A percentile compares a stretch with the other conserved stretches of the same genome.
Evolutionary conservation across 2,329 filamentous ascomycete genomes (phyloP).

Genomic region (Dissoconium aciculare): DNA sequence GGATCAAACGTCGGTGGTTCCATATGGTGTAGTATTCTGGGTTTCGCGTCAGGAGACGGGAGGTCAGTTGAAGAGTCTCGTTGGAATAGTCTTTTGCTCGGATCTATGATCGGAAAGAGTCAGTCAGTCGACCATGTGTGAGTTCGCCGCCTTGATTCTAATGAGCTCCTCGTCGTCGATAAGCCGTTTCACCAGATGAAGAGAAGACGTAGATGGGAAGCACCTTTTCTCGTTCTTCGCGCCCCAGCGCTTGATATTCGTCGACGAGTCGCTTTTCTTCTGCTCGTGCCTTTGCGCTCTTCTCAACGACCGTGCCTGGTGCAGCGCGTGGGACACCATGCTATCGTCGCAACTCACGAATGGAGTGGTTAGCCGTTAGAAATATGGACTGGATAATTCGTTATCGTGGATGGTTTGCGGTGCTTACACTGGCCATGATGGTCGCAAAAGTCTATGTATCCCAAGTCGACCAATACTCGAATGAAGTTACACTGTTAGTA

Average conservation of each 20-base stretch:
- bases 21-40: slow-evolving; percentile 85
- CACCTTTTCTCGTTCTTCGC: slow-evolving; percentile 52
- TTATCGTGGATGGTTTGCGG: too few species aligned
- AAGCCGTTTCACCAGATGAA: too few species aligned
- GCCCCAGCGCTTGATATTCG: slow-evolving; percentile 58
- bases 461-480: too few species aligned
- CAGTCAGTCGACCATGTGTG: too few species aligned
- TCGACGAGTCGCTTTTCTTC: slow-evolving; percentile 62
- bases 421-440: too few species aligned
- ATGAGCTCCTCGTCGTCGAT: too few species aligned
- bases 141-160: too few species aligned
- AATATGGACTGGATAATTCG: too few species aligned
- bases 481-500: too few species aligned
- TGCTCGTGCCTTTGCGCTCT: slow-evolving; percentile 54
- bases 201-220: too few species aligned
- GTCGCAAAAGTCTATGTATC: too few species aligned
- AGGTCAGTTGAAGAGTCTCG: slow-evolving; percentile 51
- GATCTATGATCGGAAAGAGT: slow-evolving; percentile 32
- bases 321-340: slow-evolving; percentile 62
- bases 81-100: slow-evolving; percentile 34
- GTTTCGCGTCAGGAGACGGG: slow-evolving; percentile 60
- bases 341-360: slow-evolving; percentile 37
- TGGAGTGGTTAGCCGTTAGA: too few species aligned
- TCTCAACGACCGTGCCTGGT: slow-evolving; percentile 34
- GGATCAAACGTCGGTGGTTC: slow-evolving; percentile 66